Conservation (phyloP, 2,329 filamentous ascomycete species). For the Penicillium palitans region DNA sequence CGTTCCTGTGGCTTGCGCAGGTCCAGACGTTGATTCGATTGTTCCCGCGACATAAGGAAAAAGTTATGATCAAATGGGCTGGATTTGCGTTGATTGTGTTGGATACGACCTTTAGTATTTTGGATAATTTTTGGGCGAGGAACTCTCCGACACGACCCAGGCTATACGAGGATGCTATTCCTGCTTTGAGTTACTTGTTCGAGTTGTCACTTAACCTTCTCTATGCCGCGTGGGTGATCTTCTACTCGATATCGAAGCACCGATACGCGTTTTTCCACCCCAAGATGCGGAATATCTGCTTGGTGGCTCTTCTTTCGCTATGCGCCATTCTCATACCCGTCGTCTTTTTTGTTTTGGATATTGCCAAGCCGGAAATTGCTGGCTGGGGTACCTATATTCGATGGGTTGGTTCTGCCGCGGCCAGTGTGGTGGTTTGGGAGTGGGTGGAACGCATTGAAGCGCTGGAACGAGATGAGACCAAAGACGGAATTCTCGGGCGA, state of each 20-base stretch:
- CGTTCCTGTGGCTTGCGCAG: constrained; percentile 95
- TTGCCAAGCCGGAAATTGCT: constrained; percentile 78
- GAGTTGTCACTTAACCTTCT: constrained; percentile 81
- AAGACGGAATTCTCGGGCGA: constrained; percentile 84
- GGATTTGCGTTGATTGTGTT: constrained; percentile 90
- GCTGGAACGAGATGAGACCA: constrained; percentile 87
- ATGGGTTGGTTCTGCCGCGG: constrained; percentile 93
- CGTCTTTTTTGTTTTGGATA: constrained; percentile 90
- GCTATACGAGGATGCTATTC: constrained; percentile 84
- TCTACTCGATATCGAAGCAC: constrained; percentile 89
- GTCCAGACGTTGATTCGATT: constrained; percentile 94
- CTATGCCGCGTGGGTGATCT: constrained; percentile 91
- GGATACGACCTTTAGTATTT: constrained; percentile 84
- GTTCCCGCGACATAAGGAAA: constrained; percentile 94
- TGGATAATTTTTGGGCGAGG: constrained; percentile 77
- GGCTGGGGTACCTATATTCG: constrained; percentile 94
- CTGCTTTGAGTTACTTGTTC: constrained; percentile 87
- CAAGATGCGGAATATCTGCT: constrained; percentile 82
- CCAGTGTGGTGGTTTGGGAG: constrained; percentile 97
- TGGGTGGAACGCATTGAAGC: constrained; percentile 96
- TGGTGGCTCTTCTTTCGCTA: constrained; percentile 77
- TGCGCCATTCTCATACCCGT: constrained; percentile 83
- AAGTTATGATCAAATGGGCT: constrained; percentile 98
- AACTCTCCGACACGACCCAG: constrained; percentile 56
- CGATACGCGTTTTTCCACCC: constrained; percentile 87